Percentiles rank a stretch among this genome's conserved stretches.
Evolutionary conservation across 805 yeast species (phyloP).

Genomic region (Debaryomyces tyrocola): DNA sequence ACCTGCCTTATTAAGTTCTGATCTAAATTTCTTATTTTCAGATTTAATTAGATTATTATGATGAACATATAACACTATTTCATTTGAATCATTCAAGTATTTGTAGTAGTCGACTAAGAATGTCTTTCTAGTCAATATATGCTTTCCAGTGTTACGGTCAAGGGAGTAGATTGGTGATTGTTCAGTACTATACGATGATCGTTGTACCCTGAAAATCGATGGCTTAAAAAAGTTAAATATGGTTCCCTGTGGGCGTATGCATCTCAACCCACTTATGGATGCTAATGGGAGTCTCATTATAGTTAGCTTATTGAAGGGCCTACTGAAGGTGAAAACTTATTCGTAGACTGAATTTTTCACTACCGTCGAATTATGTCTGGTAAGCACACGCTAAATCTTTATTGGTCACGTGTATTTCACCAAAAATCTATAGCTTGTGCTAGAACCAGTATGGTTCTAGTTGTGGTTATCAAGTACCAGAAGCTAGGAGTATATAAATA

Average conservation of each 20-base stretch:
- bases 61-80: slow-evolving; percentile 77
- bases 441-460: too few relatives aligned
- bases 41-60: slow-evolving; percentile 74
- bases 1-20: slow-evolving; percentile 62
- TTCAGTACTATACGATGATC: slow-evolving; percentile 1
- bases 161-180: slow-evolving; percentile 6
- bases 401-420: background rate
- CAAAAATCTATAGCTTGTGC: too few relatives aligned
- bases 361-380: background rate
- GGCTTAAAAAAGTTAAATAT: slow-evolving; percentile 1
- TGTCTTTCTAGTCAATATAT: slow-evolving; percentile 75
- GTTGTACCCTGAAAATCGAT: background rate
- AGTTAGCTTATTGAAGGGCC: background rate
- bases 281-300: slow-evolving; percentile 4
- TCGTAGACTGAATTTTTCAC: background rate
- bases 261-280: slow-evolving; percentile 2
- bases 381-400: background rate
- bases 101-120: slow-evolving; percentile 80
- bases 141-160: slow-evolving; percentile 56
- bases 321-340: background rate
- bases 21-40: slow-evolving; percentile 66
- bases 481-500: too few relatives aligned
- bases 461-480: too few relatives aligned
- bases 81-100: slow-evolving; percentile 61
- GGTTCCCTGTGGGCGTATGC: background rate